A percentile compares a stretch with the other conserved stretches of the same genome.
These are phyloP conservation scores for Calocera viscosa DNA, from an alignment of 768 basidiomycete genomes.

Conservation along the genomic window DNA sequence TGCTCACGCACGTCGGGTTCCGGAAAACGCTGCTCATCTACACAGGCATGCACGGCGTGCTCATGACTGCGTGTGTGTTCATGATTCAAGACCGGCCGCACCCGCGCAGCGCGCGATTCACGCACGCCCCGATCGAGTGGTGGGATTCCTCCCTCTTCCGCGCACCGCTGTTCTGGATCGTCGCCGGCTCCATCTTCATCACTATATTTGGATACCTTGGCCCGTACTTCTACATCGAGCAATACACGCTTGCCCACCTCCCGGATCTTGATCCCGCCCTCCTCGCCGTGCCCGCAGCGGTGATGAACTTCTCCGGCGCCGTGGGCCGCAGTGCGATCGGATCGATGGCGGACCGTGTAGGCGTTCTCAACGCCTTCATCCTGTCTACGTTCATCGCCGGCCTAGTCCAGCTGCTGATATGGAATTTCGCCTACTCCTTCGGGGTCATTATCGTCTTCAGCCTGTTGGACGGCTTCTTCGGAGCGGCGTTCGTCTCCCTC, in stretches of 20 bases:
- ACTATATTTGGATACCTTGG: conserved; percentile 17
- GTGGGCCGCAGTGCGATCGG: conserved; percentile 29
- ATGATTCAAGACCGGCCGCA: conserved; percentile 25
- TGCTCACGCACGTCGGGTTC: conserved; percentile 25
- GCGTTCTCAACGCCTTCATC: conserved; percentile 33
- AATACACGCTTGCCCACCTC: conserved; percentile 18
- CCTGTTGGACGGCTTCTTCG: conserved; percentile 27
- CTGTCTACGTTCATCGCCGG: conserved; percentile 27
- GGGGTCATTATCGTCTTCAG: conserved; percentile 26
- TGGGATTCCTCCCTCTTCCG: conserved; percentile 12
- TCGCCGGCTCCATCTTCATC: conserved; percentile 26
- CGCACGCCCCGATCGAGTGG: conserved; percentile 14
- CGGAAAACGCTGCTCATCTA: conserved; percentile 28
- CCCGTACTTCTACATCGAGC: conserved; percentile 21
- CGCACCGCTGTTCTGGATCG: conserved; percentile 25
- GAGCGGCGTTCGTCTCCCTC: conserved; percentile 29
- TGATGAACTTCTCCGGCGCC: conserved; percentile 24
- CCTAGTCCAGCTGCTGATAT: conserved; percentile 30
- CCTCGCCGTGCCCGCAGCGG: conserved; percentile 18
- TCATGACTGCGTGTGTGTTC: conserved; percentile 23
- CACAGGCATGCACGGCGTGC: conserved; percentile 22
- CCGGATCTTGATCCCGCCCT: conserved; percentile 16
- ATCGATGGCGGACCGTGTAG: conserved; percentile 29
- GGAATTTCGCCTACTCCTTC: conserved; percentile 30
- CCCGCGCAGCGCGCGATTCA: background rate